phyloP scores from a whole-genome alignment of 202 grass and related monocot genomes.

The Elaeis oleifera region DNA sequence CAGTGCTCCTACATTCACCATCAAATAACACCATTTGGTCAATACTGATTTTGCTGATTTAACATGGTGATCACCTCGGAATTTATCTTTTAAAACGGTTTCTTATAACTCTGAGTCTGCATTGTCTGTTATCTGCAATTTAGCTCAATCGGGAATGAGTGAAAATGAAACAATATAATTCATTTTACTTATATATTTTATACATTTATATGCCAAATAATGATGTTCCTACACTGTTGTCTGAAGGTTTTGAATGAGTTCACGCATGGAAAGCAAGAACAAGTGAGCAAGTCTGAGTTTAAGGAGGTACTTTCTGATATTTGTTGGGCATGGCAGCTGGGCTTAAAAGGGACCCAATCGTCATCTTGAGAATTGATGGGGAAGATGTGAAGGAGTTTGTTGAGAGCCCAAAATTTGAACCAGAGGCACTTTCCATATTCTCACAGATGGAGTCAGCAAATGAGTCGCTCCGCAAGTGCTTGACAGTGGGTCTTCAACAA shows the following conservation, averaged over 20 bases:
- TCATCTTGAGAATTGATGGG: slow-evolving; percentile 86
- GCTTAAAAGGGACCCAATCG: slow-evolving; percentile 63
- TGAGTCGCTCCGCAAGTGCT: slow-evolving; percentile 27
- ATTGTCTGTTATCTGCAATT: too few species aligned
- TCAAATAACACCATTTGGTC: too few species aligned
- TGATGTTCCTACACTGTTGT: background rate
- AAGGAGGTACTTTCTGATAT: slow-evolving; percentile 59
- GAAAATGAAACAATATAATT: too few species aligned
- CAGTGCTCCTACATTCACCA: too few species aligned
- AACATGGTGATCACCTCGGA: too few species aligned
- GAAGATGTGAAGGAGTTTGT: slow-evolving; percentile 69
- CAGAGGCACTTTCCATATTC: slow-evolving; percentile 45
- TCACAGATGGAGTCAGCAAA: slow-evolving; percentile 29
- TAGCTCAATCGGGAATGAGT: too few species aligned
- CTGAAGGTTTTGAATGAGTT: slow-evolving; percentile 67
- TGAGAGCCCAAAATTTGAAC: slow-evolving; percentile 39
- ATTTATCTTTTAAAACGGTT: too few species aligned
- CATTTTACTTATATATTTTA: too few species aligned
- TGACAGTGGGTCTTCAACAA: slow-evolving; percentile 40
- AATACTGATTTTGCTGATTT: too few species aligned
- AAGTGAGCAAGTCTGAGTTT: slow-evolving; percentile 65
- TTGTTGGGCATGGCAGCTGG: slow-evolving; percentile 83
- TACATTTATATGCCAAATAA: background rate
- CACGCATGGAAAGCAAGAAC: slow-evolving; percentile 53
- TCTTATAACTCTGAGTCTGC: too few species aligned